Base-by-base conservation (phyloP, 345 rosid species). In the Pugionium dolabratum region DNA sequence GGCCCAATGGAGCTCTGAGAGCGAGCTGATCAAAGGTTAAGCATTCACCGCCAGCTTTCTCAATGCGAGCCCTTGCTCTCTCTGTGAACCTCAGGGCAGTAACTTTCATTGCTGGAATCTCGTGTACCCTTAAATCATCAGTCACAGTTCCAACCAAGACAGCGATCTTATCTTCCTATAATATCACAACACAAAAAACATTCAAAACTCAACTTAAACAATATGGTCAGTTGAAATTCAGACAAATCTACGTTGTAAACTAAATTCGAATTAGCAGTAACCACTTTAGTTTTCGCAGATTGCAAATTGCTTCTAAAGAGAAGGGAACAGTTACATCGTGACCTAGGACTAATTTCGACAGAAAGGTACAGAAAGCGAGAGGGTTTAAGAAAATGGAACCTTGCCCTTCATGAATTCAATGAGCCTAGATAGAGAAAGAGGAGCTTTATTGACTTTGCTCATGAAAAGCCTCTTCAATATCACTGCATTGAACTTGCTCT, bases 31-130 rank as follows among this genome's bases (percentile, higher is more conserved):
- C 99, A 18, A 18, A 18, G 18, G 18, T 18, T 18, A 18, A 70
- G 79, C 99, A 95, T 75, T 95, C 96, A 44, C 99, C 96, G 4
- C 99, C 99, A 6, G 97, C 97, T 79, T 89, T 89, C 84, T 85
- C 97, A 40, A 94, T 94, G 73, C 97, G 81, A 32, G 96, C 97
- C 47, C 97, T 87, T 0, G 87, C 95, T 3, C 91, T 89, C 75
- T 94, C 96, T 0, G 95, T 88, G 67, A 94, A 91, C 75, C 89
- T 85, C 83, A 94, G 72, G 51, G 97, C 97, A 6, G 90, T 81
- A 4, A 91, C 80, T 67, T 89, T 94, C 65, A 94, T 33, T 2
- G 95, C 81, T 0, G 97, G 99, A 11, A 91, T 88, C 40, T 91
- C 99, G 44, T 91, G 82, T 45, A 83, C 85, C 68, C 99, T 84